Base-by-base conservation (phyloP, 345 rosid species). In the Sonneratia caseolaris region DNA sequence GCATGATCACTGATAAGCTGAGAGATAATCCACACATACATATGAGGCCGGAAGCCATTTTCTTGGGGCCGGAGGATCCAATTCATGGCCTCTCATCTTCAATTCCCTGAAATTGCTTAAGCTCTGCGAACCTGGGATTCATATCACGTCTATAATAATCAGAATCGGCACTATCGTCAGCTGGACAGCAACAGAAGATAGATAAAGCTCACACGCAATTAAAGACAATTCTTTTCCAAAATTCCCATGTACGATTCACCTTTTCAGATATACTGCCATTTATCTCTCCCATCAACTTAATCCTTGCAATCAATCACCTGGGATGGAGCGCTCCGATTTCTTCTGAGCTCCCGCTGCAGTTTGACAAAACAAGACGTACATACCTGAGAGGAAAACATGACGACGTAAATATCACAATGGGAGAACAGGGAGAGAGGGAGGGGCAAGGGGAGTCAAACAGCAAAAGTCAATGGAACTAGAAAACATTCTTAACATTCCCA, bases 11-110 rank as follows among this genome's bases (percentile, higher is more conserved):
- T 27, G 11, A 68, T 42, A 55, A 64, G 64, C 45, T 45, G 70
- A 68, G 0, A n/a, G 59, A 16, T 24, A 15, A 69, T 70, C 48
- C 21, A 27, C 72, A 51, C 86, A 38, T 90, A 92, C 97, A 80
- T 45, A 89, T 64, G 66, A 93, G 90, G 74, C 96, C 92, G 43
- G 94, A 86, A 73, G 98, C 82, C 84, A 92, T 86, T 79, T 90
- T 92, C 80, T 84, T 90, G 55, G 93, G 97, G 70, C 86, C 91
- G 53, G 79, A 69, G 70, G 80, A 73, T 77, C 82, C 84, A 64
- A 73, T 59, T 3, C 85, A 83, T 64, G 86, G 83, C 76, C 83
- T 80, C 68, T 90, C 98, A 81, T 86, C 94, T 80, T 90, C 96
- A 72, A 95, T 86, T 75, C 92, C 96, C 71, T 89, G 89, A 64